phyloP scores from a whole-genome alignment of 495 filamentous ascomycete species.

The Copromyces sp. region DNA sequence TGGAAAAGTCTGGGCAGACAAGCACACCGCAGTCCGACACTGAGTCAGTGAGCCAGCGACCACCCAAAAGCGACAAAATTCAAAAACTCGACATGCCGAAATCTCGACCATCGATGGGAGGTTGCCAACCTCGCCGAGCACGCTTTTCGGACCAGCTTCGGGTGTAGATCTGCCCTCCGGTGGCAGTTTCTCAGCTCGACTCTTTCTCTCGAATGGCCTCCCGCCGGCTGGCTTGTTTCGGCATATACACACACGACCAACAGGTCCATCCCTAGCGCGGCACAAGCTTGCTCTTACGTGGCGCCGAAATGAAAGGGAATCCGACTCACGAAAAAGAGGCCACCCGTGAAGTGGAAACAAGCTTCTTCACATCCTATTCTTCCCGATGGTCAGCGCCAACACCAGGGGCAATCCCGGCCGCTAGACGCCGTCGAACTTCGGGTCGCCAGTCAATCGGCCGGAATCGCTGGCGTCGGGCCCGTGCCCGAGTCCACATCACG shows the following conservation, averaged over 20 bases:
- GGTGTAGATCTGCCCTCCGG: neutral
- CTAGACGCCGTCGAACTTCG: neutral
- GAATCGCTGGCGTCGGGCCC: neutral
- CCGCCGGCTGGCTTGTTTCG: neutral
- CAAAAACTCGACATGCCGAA: neutral
- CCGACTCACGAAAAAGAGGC: neutral
- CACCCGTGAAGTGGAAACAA: neutral
- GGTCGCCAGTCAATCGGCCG: neutral
- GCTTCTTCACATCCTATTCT: neutral
- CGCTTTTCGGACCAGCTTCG: neutral
- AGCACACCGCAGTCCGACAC: neutral
- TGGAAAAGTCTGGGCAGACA: neutral
- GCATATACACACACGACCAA: neutral
- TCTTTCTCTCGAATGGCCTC: neutral
- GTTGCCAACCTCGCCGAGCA: neutral
- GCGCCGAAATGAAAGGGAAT: neutral
- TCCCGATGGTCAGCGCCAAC: neutral
- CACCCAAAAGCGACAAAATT: neutral
- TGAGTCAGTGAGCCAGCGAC: neutral
- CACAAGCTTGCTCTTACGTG: neutral
- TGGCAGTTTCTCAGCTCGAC: neutral
- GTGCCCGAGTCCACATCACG: neutral
- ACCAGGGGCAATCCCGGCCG: neutral
- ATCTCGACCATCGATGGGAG: neutral
- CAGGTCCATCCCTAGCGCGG: neutral